Evolutionary conservation across 2,329 filamentous ascomycete species (phyloP).

Genomic region (Fusarium ambrosium): DNA sequence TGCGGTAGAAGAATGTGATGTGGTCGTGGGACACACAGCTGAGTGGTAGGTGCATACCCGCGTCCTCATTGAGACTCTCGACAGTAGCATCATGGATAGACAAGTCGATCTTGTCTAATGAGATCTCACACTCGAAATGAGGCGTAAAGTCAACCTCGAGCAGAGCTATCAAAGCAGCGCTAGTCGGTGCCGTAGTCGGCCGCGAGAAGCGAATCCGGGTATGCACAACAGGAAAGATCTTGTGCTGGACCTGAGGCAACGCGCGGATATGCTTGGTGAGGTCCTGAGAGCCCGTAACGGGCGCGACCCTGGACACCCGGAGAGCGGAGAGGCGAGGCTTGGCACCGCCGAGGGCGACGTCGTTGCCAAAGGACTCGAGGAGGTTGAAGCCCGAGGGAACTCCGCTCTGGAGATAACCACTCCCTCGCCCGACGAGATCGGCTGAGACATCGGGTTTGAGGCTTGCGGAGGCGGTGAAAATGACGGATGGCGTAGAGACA

Average conservation of each 20-base stretch:
- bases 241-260: constrained; percentile 72
- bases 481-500: constrained; percentile 74
- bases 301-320: constrained; percentile 80
- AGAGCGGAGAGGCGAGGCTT: constrained; percentile 79
- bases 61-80: constrained; percentile 67
- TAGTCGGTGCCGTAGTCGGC: constrained; percentile 69
- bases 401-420: constrained; percentile 78
- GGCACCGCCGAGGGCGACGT: constrained; percentile 72
- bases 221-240: constrained; percentile 77
- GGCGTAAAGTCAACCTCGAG: constrained; percentile 81
- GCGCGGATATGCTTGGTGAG: constrained; percentile 74
- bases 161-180: constrained; percentile 74
- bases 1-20: constrained; percentile 79
- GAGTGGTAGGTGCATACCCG: constrained; percentile 66
- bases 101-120: constrained; percentile 71
- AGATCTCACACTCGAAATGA: constrained; percentile 76
- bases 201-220: constrained; percentile 80
- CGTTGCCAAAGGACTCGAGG: constrained; percentile 78
- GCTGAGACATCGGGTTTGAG: constrained; percentile 63
- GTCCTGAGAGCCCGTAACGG: constrained; percentile 73
- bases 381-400: constrained; percentile 80
- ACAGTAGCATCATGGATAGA: constrained; percentile 70
- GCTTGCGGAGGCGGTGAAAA: constrained; percentile 73
- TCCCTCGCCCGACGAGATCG: constrained; percentile 50
- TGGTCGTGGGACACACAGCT: constrained; percentile 80